A percentile compares a stretch with the other conserved stretches of the same genome.
These are phyloP conservation scores for Kwoniella mangroviensis DNA, from an alignment of 768 basidiomycete genomes.

Conservation along the genomic window DNA sequence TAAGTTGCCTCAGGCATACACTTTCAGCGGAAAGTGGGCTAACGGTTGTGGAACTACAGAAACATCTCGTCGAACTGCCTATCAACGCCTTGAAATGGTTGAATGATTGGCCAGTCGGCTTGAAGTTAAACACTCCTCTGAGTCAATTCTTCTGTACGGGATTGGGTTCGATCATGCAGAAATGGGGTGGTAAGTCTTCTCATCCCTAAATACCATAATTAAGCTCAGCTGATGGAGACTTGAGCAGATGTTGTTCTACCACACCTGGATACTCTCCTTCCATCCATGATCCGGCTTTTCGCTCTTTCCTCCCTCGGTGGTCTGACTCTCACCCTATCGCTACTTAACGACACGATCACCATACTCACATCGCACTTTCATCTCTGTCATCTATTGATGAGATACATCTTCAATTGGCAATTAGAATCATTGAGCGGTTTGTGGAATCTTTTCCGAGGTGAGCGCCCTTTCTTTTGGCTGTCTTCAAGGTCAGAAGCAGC, in stretches of 20 bases:
- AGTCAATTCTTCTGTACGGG: conserved; percentile 78
- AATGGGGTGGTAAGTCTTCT: conserved; percentile 71
- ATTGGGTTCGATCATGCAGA: conserved; percentile 68
- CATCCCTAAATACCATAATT: not conserved
- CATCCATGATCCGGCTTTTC: conserved; percentile 43
- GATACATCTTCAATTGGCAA: conserved; percentile 68
- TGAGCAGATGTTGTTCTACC: conserved; percentile 3
- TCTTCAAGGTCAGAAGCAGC: not conserved
- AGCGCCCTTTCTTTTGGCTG: conserved; percentile 23
- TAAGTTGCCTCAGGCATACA: conserved; percentile 51
- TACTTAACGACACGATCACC: conserved; percentile 69
- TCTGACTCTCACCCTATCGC: conserved; percentile 68
- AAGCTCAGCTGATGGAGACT: not conserved
- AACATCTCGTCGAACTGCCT: conserved; percentile 62
- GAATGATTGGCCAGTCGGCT: conserved; percentile 91
- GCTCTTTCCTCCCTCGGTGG: conserved; percentile 57
- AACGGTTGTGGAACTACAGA: conserved; percentile 35
- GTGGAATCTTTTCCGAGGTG: conserved; percentile 90
- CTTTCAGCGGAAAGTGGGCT: not conserved
- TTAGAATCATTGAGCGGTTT: conserved; percentile 68
- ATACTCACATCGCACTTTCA: conserved; percentile 74
- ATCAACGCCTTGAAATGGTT: conserved; percentile 74
- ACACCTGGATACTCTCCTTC: not conserved
- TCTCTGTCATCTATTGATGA: conserved; percentile 69
- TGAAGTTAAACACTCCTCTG: conserved; percentile 96